A percentile compares a stretch with the other conserved stretches of the same genome.
Evolutionary conservation across 192 early-diverging fungal species (phyloP).

Genomic region (Coemansia erecta): DNA sequence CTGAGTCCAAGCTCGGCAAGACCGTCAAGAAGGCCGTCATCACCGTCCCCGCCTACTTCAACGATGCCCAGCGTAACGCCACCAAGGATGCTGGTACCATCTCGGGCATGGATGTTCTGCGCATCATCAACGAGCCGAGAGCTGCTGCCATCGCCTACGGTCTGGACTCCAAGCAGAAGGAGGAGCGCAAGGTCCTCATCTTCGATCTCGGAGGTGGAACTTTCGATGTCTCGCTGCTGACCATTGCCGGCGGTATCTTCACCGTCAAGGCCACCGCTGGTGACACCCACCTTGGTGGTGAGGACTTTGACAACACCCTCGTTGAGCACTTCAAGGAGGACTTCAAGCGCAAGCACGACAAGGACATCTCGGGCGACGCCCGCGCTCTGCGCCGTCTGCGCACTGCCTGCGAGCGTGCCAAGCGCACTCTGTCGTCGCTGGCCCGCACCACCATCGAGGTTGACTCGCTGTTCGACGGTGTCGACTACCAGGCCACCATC

Average conservation of each 20-base stretch:
- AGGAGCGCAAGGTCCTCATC: slow-evolving; percentile 73
- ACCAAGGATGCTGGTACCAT: slow-evolving; percentile 91
- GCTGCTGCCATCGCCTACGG: slow-evolving; percentile 87
- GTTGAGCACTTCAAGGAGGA: slow-evolving; percentile 58
- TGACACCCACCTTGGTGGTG: slow-evolving; percentile 83
- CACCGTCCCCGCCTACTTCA: slow-evolving; percentile 83
- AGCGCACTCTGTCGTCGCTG: slow-evolving; percentile 73
- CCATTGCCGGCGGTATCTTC: slow-evolving; percentile 76
- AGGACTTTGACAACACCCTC: slow-evolving; percentile 73
- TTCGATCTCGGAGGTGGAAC: slow-evolving; percentile 86
- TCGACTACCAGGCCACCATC: slow-evolving; percentile 72
- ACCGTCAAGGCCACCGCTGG: slow-evolving; percentile 76
- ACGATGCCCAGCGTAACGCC: slow-evolving; percentile 88
- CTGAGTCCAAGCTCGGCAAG: slow-evolving; percentile 75
- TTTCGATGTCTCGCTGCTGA: slow-evolving; percentile 83
- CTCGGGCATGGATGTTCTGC: slow-evolving; percentile 79
- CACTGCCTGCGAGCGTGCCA: slow-evolving; percentile 73
- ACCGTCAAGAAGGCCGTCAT: slow-evolving; percentile 69
- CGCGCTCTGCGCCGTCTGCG: slow-evolving; percentile 74
- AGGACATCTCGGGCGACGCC: slow-evolving; percentile 69
- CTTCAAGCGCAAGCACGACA: slow-evolving; percentile 68
- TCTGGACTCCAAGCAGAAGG: slow-evolving; percentile 72
- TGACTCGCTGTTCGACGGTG: slow-evolving; percentile 73
- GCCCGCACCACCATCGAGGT: slow-evolving; percentile 69
- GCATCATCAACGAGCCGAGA: slow-evolving; percentile 91